Evolutionary conservation across 139 green algal species (phyloP).

Genomic region (Coelastrella sp.): DNA sequence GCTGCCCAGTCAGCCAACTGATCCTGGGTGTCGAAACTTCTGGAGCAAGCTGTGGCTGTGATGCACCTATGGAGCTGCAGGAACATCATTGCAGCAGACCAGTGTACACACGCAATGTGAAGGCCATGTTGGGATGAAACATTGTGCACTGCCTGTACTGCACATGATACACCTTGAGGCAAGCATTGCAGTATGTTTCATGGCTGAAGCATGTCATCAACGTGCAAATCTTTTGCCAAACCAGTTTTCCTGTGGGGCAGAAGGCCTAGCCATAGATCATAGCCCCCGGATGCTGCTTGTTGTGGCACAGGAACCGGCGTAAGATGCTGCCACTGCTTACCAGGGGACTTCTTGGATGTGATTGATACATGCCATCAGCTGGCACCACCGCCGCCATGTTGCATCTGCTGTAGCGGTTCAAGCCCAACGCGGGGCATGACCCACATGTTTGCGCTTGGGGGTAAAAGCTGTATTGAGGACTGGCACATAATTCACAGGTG

Average conservation of each 20-base stretch:
- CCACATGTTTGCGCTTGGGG: background rate
- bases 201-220: too few relatives aligned
- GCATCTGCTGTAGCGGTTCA: background rate
- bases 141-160: too few relatives aligned
- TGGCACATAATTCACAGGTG: background rate
- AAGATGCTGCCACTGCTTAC: background rate
- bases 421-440: background rate
- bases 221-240: too few relatives aligned
- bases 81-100: background rate
- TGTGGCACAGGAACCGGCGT: too few relatives aligned
- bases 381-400: slow-evolving; percentile 15
- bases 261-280: too few relatives aligned
- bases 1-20: background rate
- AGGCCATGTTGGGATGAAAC: too few relatives aligned
- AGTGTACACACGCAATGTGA: too few relatives aligned
- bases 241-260: too few relatives aligned
- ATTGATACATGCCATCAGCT: slow-evolving; percentile 1
- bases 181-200: too few relatives aligned
- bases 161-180: too few relatives aligned
- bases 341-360: slow-evolving; percentile 18
- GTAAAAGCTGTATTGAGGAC: slow-evolving; percentile 19
- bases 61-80: slow-evolving; percentile 30
- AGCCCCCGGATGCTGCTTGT: too few relatives aligned
- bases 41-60: background rate
- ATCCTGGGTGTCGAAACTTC: background rate